Evolutionary conservation across 1,284 basidiomycete species (phyloP).

Genomic region (Tausonia pullulans): DNA sequence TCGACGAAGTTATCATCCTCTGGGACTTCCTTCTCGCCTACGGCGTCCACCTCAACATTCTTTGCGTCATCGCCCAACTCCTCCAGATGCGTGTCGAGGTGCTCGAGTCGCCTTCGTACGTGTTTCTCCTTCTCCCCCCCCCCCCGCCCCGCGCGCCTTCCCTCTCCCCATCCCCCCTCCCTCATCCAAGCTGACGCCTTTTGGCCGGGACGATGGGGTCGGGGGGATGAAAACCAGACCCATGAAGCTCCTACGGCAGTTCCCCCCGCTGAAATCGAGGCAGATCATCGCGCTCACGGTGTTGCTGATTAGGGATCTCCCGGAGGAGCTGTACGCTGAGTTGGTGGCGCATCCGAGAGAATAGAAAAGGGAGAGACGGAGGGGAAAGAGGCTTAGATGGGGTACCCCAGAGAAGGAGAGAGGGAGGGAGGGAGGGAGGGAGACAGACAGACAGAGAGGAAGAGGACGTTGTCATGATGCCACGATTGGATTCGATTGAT

Average conservation of each 20-base stretch:
- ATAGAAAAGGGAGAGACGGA: not conserved
- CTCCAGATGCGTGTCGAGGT: constrained; percentile 79
- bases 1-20: constrained; percentile 82
- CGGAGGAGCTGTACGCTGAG: constrained; percentile 76
- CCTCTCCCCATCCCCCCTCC: not conserved
- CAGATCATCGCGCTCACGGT: constrained; percentile 85
- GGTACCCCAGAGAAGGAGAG: too few species aligned
- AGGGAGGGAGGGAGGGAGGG: too few species aligned
- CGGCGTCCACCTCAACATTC: constrained; percentile 87
- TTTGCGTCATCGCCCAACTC: constrained; percentile 91
- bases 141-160: not conserved
- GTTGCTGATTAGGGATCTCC: constrained; percentile 81
- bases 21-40: constrained; percentile 98
- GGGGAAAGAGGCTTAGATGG: not conserved
- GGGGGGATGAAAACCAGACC: constrained; percentile 45
- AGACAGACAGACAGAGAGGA: too few species aligned
- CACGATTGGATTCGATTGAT: too few species aligned
- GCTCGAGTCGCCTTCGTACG: constrained; percentile 68
- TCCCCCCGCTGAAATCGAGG: constrained; percentile 78
- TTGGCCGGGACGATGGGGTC: not conserved
- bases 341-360: constrained; percentile 66
- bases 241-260: constrained; percentile 88
- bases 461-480: too few species aligned
- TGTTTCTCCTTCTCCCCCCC: constrained; percentile 6
- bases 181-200: not conserved